Evolutionary conservation across 2,329 filamentous ascomycete species (phyloP).

Genomic region (Ploettnerulaceae sp.): DNA sequence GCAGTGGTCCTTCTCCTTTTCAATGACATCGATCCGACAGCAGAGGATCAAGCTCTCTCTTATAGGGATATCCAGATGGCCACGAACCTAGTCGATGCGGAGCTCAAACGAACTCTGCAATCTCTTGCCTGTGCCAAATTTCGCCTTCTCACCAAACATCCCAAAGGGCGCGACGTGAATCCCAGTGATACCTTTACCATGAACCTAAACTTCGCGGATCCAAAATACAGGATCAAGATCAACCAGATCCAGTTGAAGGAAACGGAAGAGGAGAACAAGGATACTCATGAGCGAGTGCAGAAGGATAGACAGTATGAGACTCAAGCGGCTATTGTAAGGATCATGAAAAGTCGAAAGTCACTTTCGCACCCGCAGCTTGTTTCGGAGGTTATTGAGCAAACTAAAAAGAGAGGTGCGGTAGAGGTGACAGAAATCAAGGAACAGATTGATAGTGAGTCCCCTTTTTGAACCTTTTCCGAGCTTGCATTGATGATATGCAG

Average conservation of each 20-base stretch:
- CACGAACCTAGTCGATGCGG: conserved; percentile 69
- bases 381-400: conserved; percentile 87
- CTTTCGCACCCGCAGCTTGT: conserved; percentile 86
- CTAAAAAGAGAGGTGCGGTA: conserved; percentile 77
- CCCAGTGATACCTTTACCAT: conserved; percentile 78
- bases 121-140: conserved; percentile 89
- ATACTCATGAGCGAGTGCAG: conserved; percentile 83
- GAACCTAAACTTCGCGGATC: conserved; percentile 71
- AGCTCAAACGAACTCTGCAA: conserved; percentile 87
- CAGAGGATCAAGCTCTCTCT: conserved; percentile 48
- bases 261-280: conserved; percentile 90
- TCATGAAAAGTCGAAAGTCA: conserved; percentile 90
- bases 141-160: conserved; percentile 78
- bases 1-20: conserved; percentile 87
- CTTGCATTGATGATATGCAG: conserved; percentile 30
- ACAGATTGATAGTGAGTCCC: conserved; percentile 81
- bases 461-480: conserved; percentile 3
- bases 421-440: conserved; percentile 88
- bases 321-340: conserved; percentile 91
- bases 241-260: conserved; percentile 98
- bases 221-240: conserved; percentile 91
- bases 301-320: conserved; percentile 93
- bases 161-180: conserved; percentile 76
- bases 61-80: conserved; percentile 72
- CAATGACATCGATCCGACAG: conserved; percentile 61